phyloP scores from a whole-genome alignment of 2,329 filamentous ascomycete genomes.

The Apiospora kogelbergensis region DNA sequence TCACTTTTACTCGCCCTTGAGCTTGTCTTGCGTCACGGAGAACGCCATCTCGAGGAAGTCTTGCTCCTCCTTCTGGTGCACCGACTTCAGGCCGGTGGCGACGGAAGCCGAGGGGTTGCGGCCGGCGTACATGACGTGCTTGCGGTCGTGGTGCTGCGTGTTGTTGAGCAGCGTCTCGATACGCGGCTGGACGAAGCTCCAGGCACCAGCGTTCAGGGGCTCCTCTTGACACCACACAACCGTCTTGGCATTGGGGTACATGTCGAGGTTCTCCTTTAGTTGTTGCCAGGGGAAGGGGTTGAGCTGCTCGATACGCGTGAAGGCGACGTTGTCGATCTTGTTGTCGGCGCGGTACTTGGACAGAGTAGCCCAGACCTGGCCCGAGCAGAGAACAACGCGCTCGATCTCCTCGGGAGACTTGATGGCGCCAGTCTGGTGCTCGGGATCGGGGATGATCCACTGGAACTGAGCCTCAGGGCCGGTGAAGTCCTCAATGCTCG shows the following conservation, averaged over 20 bases:
- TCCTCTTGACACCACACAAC: slow-evolving; percentile 98
- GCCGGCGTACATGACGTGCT: slow-evolving; percentile 96
- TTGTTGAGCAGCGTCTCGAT: slow-evolving; percentile 95
- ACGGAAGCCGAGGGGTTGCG: slow-evolving; percentile 91
- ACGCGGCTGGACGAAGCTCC: slow-evolving; percentile 95
- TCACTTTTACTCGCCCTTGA: slow-evolving; percentile 61
- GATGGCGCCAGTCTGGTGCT: slow-evolving; percentile 74
- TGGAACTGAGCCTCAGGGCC: slow-evolving; percentile 84
- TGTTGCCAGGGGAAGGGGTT: slow-evolving; percentile 99
- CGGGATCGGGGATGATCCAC: slow-evolving; percentile 92
- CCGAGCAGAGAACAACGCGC: slow-evolving; percentile 90
- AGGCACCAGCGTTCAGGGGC: slow-evolving; percentile 93
- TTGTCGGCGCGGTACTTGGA: slow-evolving; percentile 88
- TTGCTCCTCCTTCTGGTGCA: slow-evolving; percentile 89
- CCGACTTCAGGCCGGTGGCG: slow-evolving; percentile 86
- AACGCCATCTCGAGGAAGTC: slow-evolving; percentile 72
- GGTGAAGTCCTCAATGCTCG: slow-evolving; percentile 85
- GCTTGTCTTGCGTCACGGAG: slow-evolving; percentile 65
- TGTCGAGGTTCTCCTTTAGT: slow-evolving; percentile 93
- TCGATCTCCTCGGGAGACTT: slow-evolving; percentile 83
- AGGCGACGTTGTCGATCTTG: slow-evolving; percentile 84
- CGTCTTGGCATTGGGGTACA: slow-evolving; percentile 95
- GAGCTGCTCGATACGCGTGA: slow-evolving; percentile 95
- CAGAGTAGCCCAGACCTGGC: slow-evolving; percentile 89
- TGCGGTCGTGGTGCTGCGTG: slow-evolving; percentile 87